Percentiles rank a stretch among this genome's conserved stretches.
phyloP scores from a whole-genome alignment of 768 basidiomycete species.

The Suillus fuscotomentosus region DNA sequence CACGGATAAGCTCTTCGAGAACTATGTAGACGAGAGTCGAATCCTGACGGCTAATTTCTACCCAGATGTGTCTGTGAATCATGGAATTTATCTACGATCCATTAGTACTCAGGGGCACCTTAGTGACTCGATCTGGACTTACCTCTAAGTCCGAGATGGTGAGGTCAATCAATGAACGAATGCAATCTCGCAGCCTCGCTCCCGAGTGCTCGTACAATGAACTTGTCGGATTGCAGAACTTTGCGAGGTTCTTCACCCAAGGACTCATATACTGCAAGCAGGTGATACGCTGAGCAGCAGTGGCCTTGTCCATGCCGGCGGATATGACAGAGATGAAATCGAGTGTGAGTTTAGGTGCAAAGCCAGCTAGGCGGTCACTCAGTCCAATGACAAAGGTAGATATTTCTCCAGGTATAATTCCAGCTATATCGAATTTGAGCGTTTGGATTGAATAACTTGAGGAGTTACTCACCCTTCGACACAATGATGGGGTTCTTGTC shows the following conservation, averaged over 20 bases:
- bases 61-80: conserved; percentile 77
- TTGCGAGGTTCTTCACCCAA: conserved; percentile 81
- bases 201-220: conserved; percentile 70
- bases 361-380: conserved; percentile 70
- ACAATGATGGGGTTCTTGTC: conserved; percentile 71
- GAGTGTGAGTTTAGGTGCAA: conserved; percentile 80
- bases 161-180: conserved; percentile 75
- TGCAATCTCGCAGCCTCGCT: conserved; percentile 74
- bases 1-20: conserved; percentile 76
- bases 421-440: conserved; percentile 40
- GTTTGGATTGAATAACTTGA: conserved; percentile 1
- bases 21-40: conserved; percentile 65
- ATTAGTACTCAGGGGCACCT: conserved; percentile 4
- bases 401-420: conserved; percentile 68
- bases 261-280: conserved; percentile 84
- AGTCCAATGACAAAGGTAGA: conserved; percentile 59
- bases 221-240: conserved; percentile 68
- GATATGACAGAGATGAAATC: conserved; percentile 89
- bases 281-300: conserved; percentile 55
- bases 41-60: conserved; percentile 70
- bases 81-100: conserved; percentile 55
- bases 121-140: conserved; percentile 8
- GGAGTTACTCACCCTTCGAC: conserved; percentile 52
- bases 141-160: conserved; percentile 76
- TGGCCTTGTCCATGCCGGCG: conserved; percentile 52